Conservation (phyloP, 2,329 filamentous ascomycete genomes). For the Alternaria sp. region DNA sequence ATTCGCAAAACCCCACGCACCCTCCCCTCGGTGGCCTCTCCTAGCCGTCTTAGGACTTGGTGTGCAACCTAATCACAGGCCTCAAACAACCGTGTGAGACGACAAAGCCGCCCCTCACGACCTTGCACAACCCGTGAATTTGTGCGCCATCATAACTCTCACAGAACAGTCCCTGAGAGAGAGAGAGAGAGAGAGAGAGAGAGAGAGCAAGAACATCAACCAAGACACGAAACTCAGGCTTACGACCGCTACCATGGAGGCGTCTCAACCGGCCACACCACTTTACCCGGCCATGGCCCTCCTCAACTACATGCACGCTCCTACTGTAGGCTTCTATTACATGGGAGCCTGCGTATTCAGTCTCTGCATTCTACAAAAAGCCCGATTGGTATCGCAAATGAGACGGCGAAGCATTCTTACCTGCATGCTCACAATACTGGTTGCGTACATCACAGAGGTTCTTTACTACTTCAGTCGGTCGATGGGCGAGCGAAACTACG, state of each 20-base stretch:
- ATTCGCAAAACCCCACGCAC: constrained; percentile 13
- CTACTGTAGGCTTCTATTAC: constrained; percentile 44
- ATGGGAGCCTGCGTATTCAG: constrained; percentile 39
- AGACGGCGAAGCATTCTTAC: constrained; percentile 33
- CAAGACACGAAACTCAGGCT: constrained; percentile 1
- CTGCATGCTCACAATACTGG: constrained; percentile 26
- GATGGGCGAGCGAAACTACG: constrained; percentile 40
- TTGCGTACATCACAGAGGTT: constrained; percentile 42
- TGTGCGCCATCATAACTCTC: background rate
- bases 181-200: background rate
- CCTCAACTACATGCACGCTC: constrained; percentile 48
- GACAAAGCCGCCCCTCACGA: constrained; percentile 8
- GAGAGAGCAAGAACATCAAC: background rate
- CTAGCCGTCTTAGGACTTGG: background rate
- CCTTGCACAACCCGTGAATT: background rate
- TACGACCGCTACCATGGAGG: constrained; percentile 23
- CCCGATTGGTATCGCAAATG: constrained; percentile 35
- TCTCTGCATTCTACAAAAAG: constrained; percentile 44
- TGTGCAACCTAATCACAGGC: background rate
- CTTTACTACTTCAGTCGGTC: constrained; percentile 47
- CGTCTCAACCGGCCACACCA: constrained; percentile 14
- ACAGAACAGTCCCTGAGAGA: background rate
- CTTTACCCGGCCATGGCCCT: constrained; percentile 39
- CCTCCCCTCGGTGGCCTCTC: constrained; percentile 10
- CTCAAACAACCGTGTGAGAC: background rate